These are phyloP conservation scores for Umbelopsis vinacea DNA, from an alignment of 192 early-diverging fungal species.

Conservation along the genomic window DNA sequence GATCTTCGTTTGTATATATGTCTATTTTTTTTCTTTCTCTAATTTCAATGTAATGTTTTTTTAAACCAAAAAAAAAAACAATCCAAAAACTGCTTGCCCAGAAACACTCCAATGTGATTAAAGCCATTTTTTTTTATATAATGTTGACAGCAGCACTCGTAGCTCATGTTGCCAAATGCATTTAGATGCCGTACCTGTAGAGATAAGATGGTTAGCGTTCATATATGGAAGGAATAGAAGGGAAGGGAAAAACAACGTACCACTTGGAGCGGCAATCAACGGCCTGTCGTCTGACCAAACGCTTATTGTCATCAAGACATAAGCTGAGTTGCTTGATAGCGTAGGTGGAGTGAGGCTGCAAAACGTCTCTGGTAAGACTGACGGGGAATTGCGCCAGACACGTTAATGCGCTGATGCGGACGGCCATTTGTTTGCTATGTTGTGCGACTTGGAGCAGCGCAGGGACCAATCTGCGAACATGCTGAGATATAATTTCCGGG, in stretches of 20 bases:
- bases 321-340: conserved; percentile 66
- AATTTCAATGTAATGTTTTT: conserved; percentile 5
- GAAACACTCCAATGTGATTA: neutral
- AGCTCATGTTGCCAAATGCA: no score
- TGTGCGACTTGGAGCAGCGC: conserved; percentile 42
- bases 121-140: no score
- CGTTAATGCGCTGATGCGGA: conserved; percentile 76
- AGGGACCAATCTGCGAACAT: conserved; percentile 51
- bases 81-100: neutral
- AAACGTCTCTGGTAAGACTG: conserved; percentile 58
- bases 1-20: conserved; percentile 35
- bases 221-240: neutral
- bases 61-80: neutral
- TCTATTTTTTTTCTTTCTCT: conserved; percentile 1
- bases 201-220: neutral
- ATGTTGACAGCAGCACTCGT: no score
- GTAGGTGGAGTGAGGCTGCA: conserved; percentile 64
- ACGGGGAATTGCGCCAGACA: conserved; percentile 70
- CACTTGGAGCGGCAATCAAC: conserved; percentile 87
- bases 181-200: no score
- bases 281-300: conserved; percentile 85
- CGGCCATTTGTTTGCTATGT: conserved; percentile 44
- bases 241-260: conserved; percentile 41
- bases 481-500: conserved; percentile 63
- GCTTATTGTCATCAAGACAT: conserved; percentile 87